Evolutionary conservation across 1,139 yeast species (phyloP).

Genomic region (Geotrichum citri-aurantii): DNA sequence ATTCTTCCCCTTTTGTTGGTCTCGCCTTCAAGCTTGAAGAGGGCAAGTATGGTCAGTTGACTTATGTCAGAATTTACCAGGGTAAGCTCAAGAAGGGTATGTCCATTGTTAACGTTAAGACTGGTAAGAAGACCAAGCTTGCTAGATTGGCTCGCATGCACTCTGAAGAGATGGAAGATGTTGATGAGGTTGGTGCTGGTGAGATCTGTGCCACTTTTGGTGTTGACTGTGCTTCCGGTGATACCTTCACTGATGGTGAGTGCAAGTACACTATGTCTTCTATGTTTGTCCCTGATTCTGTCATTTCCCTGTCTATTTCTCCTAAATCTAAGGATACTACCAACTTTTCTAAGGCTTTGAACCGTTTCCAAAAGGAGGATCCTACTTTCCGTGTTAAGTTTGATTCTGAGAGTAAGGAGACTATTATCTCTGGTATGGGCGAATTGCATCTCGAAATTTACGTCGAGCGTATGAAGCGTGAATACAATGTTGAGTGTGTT

Average conservation of each 20-base stretch:
- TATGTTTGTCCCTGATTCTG: slow-evolving; percentile 98
- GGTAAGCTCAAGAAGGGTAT: slow-evolving; percentile 89
- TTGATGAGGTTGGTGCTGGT: slow-evolving; percentile 92
- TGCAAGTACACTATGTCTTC: slow-evolving; percentile 81
- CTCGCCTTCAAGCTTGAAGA: slow-evolving; percentile 97
- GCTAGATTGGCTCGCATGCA: slow-evolving; percentile 98
- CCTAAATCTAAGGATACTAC: slow-evolving; percentile 88
- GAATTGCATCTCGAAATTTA: slow-evolving; percentile 94
- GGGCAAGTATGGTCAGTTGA: slow-evolving; percentile 95
- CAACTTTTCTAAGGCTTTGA: slow-evolving; percentile 91
- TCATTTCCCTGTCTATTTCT: slow-evolving; percentile 81
- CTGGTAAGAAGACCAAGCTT: slow-evolving; percentile 90
- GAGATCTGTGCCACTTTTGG: slow-evolving; percentile 99
- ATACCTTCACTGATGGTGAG: slow-evolving; percentile 80
- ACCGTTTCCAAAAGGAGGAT: slow-evolving; percentile 96
- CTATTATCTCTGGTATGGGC: slow-evolving; percentile 97
- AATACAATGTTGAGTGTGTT: slow-evolving; percentile 89
- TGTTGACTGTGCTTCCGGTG: slow-evolving; percentile 99
- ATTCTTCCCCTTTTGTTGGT: slow-evolving; percentile 81
- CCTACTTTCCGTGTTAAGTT: slow-evolving; percentile 94
- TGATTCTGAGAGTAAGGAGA: slow-evolving; percentile 90
- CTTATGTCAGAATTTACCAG: slow-evolving; percentile 94
- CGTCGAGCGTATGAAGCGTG: slow-evolving; percentile 96
- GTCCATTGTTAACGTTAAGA: slow-evolving; percentile 80
- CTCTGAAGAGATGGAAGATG: slow-evolving; percentile 97